Evolutionary conservation across 73 alveolate species (phyloP).

Genomic region (Stentor coeruleus): DNA sequence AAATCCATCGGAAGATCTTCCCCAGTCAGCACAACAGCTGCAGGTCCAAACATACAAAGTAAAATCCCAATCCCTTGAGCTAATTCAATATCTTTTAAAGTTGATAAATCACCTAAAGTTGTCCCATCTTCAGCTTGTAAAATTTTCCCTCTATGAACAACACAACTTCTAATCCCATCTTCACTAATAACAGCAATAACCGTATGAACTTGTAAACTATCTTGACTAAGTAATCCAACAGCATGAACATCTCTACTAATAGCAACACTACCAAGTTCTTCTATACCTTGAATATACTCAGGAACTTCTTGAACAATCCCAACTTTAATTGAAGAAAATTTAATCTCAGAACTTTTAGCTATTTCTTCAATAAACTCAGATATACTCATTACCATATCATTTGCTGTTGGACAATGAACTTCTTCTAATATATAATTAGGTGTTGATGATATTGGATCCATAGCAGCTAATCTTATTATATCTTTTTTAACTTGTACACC

Average conservation of each 20-base stretch:
- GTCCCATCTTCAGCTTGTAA: not conserved
- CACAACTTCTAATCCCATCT: constrained; percentile 20
- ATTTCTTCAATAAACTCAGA: not conserved
- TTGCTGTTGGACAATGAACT: not conserved
- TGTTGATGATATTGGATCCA: not conserved
- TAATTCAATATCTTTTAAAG: not conserved
- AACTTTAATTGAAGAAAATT: not conserved
- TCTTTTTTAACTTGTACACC: not conserved
- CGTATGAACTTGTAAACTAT: not conserved
- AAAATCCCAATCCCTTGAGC: not conserved
- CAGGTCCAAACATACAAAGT: constrained; percentile 24
- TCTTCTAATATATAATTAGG: not conserved
- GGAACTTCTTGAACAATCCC: not conserved
- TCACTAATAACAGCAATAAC: not conserved
- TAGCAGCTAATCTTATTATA: not conserved
- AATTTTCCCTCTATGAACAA: constrained; percentile 4
- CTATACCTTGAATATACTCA: not conserved
- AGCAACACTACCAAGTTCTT: not conserved
- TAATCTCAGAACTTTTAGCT: not conserved
- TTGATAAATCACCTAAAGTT: not conserved
- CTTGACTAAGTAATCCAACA: constrained; percentile 4
- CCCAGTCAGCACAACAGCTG: constrained; percentile 5
- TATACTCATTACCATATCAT: not conserved
- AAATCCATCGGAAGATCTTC: not conserved
- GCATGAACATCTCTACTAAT: constrained; percentile 19